Evolutionary conservation across 2,329 filamentous ascomycete genomes (phyloP).

Genomic region (Coniochaeta ligniaria): DNA sequence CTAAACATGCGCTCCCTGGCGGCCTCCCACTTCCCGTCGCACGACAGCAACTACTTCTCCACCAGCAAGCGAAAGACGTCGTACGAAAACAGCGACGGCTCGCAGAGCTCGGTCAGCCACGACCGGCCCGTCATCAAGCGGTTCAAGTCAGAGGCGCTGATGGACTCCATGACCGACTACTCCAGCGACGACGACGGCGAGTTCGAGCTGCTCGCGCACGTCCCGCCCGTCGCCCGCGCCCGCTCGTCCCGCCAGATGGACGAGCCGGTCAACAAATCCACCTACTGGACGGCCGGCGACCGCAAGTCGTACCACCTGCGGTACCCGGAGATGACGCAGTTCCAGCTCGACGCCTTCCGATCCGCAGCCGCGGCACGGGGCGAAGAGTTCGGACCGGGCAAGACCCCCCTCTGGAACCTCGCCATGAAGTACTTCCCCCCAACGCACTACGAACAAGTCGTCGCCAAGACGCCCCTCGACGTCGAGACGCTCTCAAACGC

Average conservation of each 20-base stretch:
- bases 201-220: constrained; percentile 35
- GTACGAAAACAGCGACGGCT: constrained; percentile 44
- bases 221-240: constrained; percentile 41
- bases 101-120: constrained; percentile 22
- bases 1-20: constrained; percentile 33
- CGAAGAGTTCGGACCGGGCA: constrained; percentile 43
- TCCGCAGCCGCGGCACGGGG: constrained; percentile 40
- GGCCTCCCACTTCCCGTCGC: constrained; percentile 15
- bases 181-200: constrained; percentile 31
- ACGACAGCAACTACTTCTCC: constrained; percentile 19
- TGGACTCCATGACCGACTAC: constrained; percentile 26
- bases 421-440: constrained; percentile 54
- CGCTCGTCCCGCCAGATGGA: constrained; percentile 52
- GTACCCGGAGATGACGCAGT: constrained; percentile 57
- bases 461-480: background rate
- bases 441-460: constrained; percentile 14
- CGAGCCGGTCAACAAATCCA: constrained; percentile 44
- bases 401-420: constrained; percentile 44
- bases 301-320: constrained; percentile 50
- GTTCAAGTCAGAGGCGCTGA: constrained; percentile 41
- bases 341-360: constrained; percentile 49
- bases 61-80: constrained; percentile 51
- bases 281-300: constrained; percentile 50
- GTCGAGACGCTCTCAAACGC: constrained; percentile 2
- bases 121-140: constrained; percentile 46